Evolutionary conservation across 2,329 filamentous ascomycete species (phyloP).

Genomic region (Colletotrichum sp.): DNA sequence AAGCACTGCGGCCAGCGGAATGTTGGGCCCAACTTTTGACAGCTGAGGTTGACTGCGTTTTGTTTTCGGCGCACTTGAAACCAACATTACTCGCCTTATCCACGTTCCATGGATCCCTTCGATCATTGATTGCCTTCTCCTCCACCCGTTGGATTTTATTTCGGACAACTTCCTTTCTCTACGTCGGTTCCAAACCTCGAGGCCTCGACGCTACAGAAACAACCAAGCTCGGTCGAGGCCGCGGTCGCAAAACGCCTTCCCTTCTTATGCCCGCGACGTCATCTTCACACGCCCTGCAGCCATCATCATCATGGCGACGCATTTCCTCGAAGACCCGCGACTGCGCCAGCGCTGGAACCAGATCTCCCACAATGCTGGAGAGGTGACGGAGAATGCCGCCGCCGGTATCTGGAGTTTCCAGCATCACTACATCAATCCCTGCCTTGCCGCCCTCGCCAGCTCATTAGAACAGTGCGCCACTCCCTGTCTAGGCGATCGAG

Average conservation of each 20-base stretch:
- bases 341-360: constrained; percentile 94
- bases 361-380: constrained; percentile 87
- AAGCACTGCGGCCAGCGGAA: constrained; percentile 5
- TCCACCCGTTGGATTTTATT: neutral
- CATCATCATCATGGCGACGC: constrained; percentile 47
- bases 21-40: constrained; percentile 20
- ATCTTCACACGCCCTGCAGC: neutral
- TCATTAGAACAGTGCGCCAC: constrained; percentile 76
- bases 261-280: constrained; percentile 14
- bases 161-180: neutral
- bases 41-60: constrained; percentile 12
- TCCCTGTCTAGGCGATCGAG: constrained; percentile 73
- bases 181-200: neutral
- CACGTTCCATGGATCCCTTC: constrained; percentile 12
- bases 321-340: constrained; percentile 78
- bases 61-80: constrained; percentile 21
- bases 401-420: constrained; percentile 89
- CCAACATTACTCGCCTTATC: constrained; percentile 12
- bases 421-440: constrained; percentile 84
- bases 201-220: constrained; percentile 1
- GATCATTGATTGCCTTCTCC: neutral
- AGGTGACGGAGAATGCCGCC: constrained; percentile 90
- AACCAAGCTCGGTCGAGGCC: constrained; percentile 5
- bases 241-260: neutral
- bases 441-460: constrained; percentile 69